Evolutionary conservation across 768 basidiomycete genomes (phyloP).

Genomic region (Punctularia strigosozonata): DNA sequence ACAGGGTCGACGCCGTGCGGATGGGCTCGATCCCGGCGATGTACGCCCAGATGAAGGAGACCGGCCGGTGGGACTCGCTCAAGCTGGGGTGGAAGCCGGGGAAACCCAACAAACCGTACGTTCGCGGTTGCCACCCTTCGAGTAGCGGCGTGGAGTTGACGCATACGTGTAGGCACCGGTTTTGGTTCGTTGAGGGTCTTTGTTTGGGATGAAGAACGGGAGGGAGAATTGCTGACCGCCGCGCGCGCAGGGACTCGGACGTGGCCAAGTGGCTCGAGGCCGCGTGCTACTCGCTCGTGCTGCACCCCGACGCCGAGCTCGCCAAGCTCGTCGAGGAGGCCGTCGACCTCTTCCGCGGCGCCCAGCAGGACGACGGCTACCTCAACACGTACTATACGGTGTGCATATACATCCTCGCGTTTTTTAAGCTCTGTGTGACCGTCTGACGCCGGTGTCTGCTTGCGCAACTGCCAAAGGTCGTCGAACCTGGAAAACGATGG

Average conservation of each 20-base stretch:
- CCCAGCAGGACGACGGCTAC: slow-evolving; percentile 14
- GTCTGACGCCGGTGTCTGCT: no score
- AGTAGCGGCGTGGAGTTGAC: no score
- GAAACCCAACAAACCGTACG: slow-evolving; percentile 11
- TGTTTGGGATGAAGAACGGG: background rate
- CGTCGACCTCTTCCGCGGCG: slow-evolving; percentile 9
- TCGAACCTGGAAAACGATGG: slow-evolving; percentile 11
- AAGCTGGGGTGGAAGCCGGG: slow-evolving; percentile 11
- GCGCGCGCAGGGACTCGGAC: slow-evolving; percentile 9
- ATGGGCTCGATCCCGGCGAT: slow-evolving; percentile 9
- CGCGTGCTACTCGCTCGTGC: slow-evolving; percentile 8
- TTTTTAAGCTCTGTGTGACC: background rate
- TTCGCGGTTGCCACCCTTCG: no score
- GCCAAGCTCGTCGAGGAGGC: slow-evolving; percentile 10
- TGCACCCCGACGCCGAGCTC: slow-evolving; percentile 4
- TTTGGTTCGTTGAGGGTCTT: slow-evolving; percentile 5
- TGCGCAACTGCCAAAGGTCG: slow-evolving; percentile 7
- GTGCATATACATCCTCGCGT: background rate
- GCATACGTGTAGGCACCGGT: slow-evolving; percentile 9
- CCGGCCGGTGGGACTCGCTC: slow-evolving; percentile 10
- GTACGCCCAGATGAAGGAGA: slow-evolving; percentile 8
- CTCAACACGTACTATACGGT: slow-evolving; percentile 14
- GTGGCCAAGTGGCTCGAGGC: slow-evolving; percentile 14
- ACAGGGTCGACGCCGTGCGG: slow-evolving; percentile 3
- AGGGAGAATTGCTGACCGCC: background rate